Evolutionary conservation across 169 alveolate species (phyloP), one percentile per base, ranked within the genome.

Genomic region (Theileria parva): DNA sequence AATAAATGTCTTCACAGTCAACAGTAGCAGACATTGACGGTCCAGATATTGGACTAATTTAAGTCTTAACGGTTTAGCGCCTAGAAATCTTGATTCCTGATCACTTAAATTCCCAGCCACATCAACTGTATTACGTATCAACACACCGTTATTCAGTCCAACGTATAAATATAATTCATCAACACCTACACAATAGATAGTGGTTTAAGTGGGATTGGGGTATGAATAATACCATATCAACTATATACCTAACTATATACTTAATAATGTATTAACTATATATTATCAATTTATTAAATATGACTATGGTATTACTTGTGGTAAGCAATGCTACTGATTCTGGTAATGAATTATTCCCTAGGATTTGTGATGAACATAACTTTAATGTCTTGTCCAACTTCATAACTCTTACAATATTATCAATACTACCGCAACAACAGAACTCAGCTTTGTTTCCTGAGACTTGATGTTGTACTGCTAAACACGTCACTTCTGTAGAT

Each of bases 131-230:
- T 98, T 94, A 72, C 99, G 93, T 1, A 98, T 88, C 85, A 97
- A 87, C 15, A 97, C 96, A 0, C 99, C 99, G 73, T 97, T 97
- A 28, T 92, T 94, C 71, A 97, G 92, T 7, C 99, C 99, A n/a
- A 98, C 97, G 68, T 93, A 95, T 81, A 97, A 83, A 80, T 77
- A 79, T 64, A 73, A 23, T 21, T 80, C 80, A 34, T 67, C 63
- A 17, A 48, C 57, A 32, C 37, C 37, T 32, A 32, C 37, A 32
- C 1, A 32, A 32, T 32, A 48, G 48, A 32, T 32, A 5, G 1
- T 32, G 5, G 5, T 32, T 32, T 32, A 32, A 2, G 37, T 32
- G 37, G 1, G 5, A 5, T 32, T 1, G 5, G 37, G 37, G 37
- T 32, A 1, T 32, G 5, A 32, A 32, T 32, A 32, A 32, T 32